These are phyloP conservation scores for Cetradonia linearis DNA, from an alignment of 495 filamentous ascomycete species.

Conservation along the genomic window DNA sequence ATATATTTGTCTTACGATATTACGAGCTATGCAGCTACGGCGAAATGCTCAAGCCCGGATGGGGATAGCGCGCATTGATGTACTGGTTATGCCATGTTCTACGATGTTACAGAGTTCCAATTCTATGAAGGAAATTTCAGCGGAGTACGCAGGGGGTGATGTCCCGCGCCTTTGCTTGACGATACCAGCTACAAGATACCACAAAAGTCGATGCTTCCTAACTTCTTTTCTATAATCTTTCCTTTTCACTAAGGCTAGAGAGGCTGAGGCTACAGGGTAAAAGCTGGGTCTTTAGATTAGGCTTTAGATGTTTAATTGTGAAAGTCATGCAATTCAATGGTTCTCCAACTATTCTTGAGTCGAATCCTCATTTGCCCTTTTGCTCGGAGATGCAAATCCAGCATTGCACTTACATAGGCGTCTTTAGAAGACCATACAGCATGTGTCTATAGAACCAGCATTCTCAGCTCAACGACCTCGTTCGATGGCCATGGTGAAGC, in stretches of 20 bases:
- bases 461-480: too few relatives aligned
- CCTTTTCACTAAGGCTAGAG: not conserved
- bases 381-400: too few relatives aligned
- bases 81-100: slow-evolving; percentile 4
- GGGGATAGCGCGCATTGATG: slow-evolving; percentile 5
- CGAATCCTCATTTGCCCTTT: too few relatives aligned
- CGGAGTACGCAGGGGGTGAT: slow-evolving; percentile 7
- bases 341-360: not conserved
- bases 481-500: too few relatives aligned
- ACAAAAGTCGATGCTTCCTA: slow-evolving; percentile 16
- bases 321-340: not conserved
- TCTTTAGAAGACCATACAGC: too few relatives aligned
- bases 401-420: too few relatives aligned
- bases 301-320: not conserved
- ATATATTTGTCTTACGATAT: not conserved
- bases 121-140: not conserved
- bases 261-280: not conserved
- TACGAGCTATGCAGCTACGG: slow-evolving; percentile 20
- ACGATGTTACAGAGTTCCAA: slow-evolving; percentile 2
- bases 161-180: slow-evolving; percentile 6
- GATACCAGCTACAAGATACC: slow-evolving; percentile 21
- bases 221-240: not conserved
- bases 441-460: too few relatives aligned
- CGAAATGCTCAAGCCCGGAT: slow-evolving; percentile 4
- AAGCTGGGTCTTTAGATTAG: slow-evolving; percentile 8